Evolutionary conservation across 768 basidiomycete species (phyloP), one percentile per base, ranked within the genome.

Genomic region (Xerocomellus chrysenteron): DNA sequence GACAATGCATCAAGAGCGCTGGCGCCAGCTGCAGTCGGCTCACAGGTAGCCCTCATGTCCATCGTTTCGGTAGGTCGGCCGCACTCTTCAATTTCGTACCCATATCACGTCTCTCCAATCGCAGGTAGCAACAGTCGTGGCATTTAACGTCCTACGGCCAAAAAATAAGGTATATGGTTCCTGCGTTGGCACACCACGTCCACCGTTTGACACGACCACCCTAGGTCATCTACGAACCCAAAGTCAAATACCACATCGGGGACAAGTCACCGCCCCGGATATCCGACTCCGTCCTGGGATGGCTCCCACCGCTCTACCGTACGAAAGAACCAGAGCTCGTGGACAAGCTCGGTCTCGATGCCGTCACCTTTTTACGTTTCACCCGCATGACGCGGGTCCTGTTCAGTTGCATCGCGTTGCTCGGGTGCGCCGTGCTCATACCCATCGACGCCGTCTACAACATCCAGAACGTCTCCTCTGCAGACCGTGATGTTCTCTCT

Each of bases 351-450:
- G 96, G 96, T 28, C 84, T 97, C 11, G 97, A 99, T 67, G 96
- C 95, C 0, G 92, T 94, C 47, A 82, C 89, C 24, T 99, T 89
- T 72, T 82, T 99, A 24, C 88, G 96, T 28, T 98, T 98, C 72
- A 82, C 90, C 26, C 87, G 94, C 52, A 83, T 99, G 74, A 80
- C 88, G 68, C 87, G 93, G 19, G 80, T 77, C 72, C 76, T 90
- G 48, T 94, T 93, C 76, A 72, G 80, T 26, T 73, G 75, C 33
- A 78, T 93, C 55, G 85, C 86, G 1, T 46, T 81, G 48, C 76
- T 91, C 43, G 77, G 82, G 19, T 92, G 90, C 64, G 82, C 74
- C 47, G 74, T 92, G 55, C 85, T 98, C 60, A 80, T 98, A 50
- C 95, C 95, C 30, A 80, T 98, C 75, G 92, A 98, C 68, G 77